Evolutionary conservation across 169 alveolate genomes (phyloP).

Genomic region (Plasmodium relictum): DNA sequence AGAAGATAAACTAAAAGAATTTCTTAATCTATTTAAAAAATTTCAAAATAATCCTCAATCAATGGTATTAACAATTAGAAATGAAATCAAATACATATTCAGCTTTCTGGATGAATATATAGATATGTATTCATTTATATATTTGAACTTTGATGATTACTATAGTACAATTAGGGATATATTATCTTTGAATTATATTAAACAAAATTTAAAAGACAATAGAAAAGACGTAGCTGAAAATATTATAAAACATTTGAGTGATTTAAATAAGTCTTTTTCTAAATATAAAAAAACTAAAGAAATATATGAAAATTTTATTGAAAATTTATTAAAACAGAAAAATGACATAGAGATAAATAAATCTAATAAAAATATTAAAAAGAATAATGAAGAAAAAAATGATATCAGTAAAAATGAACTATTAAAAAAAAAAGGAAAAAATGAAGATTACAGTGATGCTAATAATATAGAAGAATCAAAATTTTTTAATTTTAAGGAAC

Average conservation of each 20-base stretch:
- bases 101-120: constrained; percentile 18
- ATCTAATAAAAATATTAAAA: neutral
- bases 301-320: constrained; percentile 19
- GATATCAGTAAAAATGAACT: neutral
- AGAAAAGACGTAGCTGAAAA: constrained; percentile 11
- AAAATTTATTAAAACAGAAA: constrained; percentile 2
- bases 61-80: neutral
- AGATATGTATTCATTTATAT: constrained; percentile 16
- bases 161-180: constrained; percentile 7
- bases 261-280: constrained; percentile 9
- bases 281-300: constrained; percentile 14
- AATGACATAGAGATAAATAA: neutral
- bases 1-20: constrained; percentile 4
- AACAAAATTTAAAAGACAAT: constrained; percentile 20
- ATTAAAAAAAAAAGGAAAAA: neutral
- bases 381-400: neutral
- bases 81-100: constrained; percentile 9
- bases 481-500: neutral
- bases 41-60: constrained; percentile 2
- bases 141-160: constrained; percentile 3
- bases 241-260: constrained; percentile 2
- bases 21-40: neutral
- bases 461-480: neutral
- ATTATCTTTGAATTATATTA: constrained; percentile 25
- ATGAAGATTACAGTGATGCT: neutral